Conservation (phyloP, 2,329 filamentous ascomycete species). For the Calonectria multiphialidica region DNA sequence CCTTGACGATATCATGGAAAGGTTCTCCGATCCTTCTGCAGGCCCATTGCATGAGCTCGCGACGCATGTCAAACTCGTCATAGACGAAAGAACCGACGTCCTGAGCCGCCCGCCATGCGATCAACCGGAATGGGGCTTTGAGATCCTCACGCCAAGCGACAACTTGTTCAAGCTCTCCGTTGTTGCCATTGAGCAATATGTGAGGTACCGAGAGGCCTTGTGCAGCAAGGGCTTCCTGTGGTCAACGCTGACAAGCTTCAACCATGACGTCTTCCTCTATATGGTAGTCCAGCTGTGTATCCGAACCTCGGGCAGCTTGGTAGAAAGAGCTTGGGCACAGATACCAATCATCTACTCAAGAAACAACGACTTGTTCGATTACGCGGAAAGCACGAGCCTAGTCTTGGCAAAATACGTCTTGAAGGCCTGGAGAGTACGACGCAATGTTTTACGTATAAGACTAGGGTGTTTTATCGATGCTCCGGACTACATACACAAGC, state of each 20-base stretch:
- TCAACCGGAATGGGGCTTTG: slow-evolving; percentile 20
- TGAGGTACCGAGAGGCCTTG: background rate
- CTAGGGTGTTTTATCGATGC: background rate
- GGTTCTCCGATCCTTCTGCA: background rate
- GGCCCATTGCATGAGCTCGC: slow-evolving; percentile 16
- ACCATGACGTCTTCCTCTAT: slow-evolving; percentile 12
- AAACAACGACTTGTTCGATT: background rate
- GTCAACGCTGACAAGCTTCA: slow-evolving; percentile 8
- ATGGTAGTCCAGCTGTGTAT: slow-evolving; percentile 13
- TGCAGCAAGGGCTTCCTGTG: slow-evolving; percentile 1
- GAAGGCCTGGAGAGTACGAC: slow-evolving; percentile 5
- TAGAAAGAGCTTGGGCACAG: slow-evolving; percentile 10
- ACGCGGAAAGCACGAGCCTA: background rate
- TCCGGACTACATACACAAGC: slow-evolving; percentile 1
- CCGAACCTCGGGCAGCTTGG: slow-evolving; percentile 11
- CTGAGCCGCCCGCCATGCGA: background rate
- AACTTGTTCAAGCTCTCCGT: slow-evolving; percentile 24
- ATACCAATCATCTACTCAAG: background rate
- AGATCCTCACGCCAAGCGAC: slow-evolving; percentile 18
- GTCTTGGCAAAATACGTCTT: slow-evolving; percentile 3
- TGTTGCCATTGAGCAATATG: slow-evolving; percentile 2
- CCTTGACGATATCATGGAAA: slow-evolving; percentile 4
- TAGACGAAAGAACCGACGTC: background rate
- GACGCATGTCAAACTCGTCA: background rate
- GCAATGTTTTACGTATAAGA: background rate